Conservation (phyloP, 2,329 filamentous ascomycete genomes). For the Helotiales sp. region DNA sequence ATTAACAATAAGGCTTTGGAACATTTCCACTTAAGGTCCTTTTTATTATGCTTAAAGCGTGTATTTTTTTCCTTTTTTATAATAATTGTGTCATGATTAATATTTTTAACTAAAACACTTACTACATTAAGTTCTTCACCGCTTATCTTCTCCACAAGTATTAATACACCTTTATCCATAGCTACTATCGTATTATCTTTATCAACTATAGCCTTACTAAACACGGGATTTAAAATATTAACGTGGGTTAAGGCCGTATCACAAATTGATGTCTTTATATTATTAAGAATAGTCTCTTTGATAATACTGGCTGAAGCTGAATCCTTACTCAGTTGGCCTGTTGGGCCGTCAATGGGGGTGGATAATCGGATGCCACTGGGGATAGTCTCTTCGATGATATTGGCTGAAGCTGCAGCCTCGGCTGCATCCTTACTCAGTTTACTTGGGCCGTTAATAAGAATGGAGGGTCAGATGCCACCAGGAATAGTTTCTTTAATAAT, state of each 20-base stretch:
- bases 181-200: slow-evolving; percentile 6
- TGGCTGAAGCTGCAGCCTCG: too few relatives aligned
- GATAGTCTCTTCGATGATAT: too few relatives aligned
- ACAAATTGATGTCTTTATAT: slow-evolving; percentile 1
- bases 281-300: neutral
- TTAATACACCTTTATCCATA: neutral
- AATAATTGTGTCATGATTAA: neutral
- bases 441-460: too few relatives aligned
- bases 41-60: neutral
- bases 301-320: neutral
- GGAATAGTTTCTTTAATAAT: too few relatives aligned
- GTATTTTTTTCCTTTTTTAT: neutral
- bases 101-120: neutral
- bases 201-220: neutral
- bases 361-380: neutral
- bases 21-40: slow-evolving; percentile 4
- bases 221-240: neutral
- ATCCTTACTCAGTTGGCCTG: neutral
- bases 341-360: too few relatives aligned
- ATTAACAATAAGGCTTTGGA: slow-evolving; percentile 2
- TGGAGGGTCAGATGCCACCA: too few relatives aligned
- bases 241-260: neutral
- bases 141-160: neutral
- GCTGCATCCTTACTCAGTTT: too few relatives aligned
- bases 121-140: neutral